A percentile compares a stretch with the other conserved stretches of the same genome.
Conservation (phyloP, 2,329 filamentous ascomycete species). For the Penicillium oxalicum region DNA sequence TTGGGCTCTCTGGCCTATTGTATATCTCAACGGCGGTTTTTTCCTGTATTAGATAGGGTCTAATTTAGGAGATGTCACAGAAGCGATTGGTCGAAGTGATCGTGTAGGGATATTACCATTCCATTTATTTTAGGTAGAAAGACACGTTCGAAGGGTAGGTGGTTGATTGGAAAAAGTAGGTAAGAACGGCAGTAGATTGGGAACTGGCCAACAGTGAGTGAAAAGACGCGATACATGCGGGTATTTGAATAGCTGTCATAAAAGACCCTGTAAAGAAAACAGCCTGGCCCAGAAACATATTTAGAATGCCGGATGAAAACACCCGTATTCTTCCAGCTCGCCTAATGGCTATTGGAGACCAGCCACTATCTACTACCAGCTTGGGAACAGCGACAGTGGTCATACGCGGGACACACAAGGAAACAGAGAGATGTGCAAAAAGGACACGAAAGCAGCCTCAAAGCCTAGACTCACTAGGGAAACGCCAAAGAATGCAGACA, state of each 20-base stretch:
- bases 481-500: neutral
- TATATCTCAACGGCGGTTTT: too few relatives aligned
- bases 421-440: too few relatives aligned
- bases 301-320: slow-evolving; percentile 7
- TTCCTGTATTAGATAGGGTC: too few relatives aligned
- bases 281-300: slow-evolving; percentile 24
- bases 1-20: too few relatives aligned
- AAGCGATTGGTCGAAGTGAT: too few relatives aligned
- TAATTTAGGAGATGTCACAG: too few relatives aligned
- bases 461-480: too few relatives aligned
- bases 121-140: too few relatives aligned
- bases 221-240: neutral
- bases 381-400: too few relatives aligned
- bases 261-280: slow-evolving; percentile 23
- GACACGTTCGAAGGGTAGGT: neutral
- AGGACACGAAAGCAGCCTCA: neutral
- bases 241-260: too few relatives aligned
- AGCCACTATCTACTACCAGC: slow-evolving; percentile 5
- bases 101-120: too few relatives aligned
- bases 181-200: neutral
- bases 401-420: too few relatives aligned
- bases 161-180: neutral
- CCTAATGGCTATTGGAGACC: slow-evolving; percentile 6
- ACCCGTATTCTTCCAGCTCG: slow-evolving; percentile 19
- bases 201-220: neutral